phyloP scores from a whole-genome alignment of 257 asterid genomes.

The Avicennia marina region DNA sequence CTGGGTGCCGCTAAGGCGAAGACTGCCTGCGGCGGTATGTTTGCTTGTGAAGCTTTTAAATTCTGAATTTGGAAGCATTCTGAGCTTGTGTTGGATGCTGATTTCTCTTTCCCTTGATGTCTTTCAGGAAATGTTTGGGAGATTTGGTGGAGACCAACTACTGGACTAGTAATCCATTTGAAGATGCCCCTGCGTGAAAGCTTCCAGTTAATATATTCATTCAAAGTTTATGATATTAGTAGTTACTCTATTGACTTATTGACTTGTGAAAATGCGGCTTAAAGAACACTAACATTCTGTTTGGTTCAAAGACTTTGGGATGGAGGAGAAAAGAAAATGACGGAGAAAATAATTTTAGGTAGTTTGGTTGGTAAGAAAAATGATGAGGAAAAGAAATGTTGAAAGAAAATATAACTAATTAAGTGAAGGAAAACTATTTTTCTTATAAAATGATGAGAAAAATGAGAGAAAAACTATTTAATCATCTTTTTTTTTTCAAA shows the following conservation, averaged over 20 bases:
- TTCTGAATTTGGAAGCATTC: neutral
- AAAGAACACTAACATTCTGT: too few species aligned
- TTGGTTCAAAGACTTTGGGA: too few species aligned
- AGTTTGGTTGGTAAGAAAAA: too few species aligned
- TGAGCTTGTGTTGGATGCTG: neutral
- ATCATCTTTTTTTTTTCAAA: too few species aligned
- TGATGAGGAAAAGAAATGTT: too few species aligned
- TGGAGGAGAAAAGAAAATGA: too few species aligned
- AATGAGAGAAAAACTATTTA: too few species aligned
- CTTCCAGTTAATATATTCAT: neutral
- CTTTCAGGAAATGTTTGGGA: slow-evolving; percentile 1
- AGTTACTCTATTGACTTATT: slow-evolving; percentile 9
- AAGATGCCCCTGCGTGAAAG: neutral
- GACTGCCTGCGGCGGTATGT: neutral
- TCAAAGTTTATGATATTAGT: neutral
- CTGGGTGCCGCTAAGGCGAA: neutral
- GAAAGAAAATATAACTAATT: too few species aligned
- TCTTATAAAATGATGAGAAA: too few species aligned
- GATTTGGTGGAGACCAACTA: neutral
- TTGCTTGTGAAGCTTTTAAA: neutral
- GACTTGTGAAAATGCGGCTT: slow-evolving; percentile 3
- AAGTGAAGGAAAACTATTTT: too few species aligned
- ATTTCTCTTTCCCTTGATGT: neutral
- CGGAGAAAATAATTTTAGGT: too few species aligned
- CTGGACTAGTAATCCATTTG: neutral